Conservation (phyloP, 495 filamentous ascomycete genomes). For the Diplogelasinospora grovesii region DNA sequence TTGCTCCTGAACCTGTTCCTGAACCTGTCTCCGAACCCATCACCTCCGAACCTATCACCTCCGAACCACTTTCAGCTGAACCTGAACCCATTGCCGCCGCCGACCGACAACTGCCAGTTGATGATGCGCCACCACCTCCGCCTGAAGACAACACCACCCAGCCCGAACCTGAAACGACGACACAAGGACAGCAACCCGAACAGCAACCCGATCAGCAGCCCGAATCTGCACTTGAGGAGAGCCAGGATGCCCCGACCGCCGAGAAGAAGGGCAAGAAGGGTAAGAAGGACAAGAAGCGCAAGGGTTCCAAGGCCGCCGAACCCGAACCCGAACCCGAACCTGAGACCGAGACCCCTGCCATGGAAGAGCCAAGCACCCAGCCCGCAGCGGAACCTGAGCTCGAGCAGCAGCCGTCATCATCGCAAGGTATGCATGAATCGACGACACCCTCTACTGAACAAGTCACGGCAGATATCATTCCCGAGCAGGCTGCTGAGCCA, state of each 20-base stretch:
- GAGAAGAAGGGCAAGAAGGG: conserved; percentile 20
- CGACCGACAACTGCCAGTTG: too few relatives aligned
- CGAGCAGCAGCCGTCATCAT: too few relatives aligned
- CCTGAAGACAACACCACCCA: too few relatives aligned
- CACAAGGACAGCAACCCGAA: too few relatives aligned
- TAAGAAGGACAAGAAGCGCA: conserved; percentile 31
- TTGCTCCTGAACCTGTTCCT: background rate
- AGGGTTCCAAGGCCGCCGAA: conserved; percentile 3
- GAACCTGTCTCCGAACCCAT: too few relatives aligned
- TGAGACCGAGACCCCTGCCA: background rate
- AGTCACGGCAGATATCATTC: background rate
- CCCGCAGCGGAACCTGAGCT: background rate
- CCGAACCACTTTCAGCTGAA: background rate
- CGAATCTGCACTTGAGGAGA: background rate
- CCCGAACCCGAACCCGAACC: conserved; percentile 9
- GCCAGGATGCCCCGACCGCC: background rate
- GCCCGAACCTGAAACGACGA: background rate
- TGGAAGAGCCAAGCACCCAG: conserved; percentile 6
- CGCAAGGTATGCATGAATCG: too few relatives aligned
- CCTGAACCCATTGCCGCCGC: background rate
- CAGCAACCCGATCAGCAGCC: too few relatives aligned
- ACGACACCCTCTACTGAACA: too few relatives aligned
- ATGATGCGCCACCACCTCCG: too few relatives aligned
- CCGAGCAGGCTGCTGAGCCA: background rate
- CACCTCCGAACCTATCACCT: background rate